Evolutionary conservation across 2,329 filamentous ascomycete species (phyloP).

Genomic region (Aspergillus sp.): DNA sequence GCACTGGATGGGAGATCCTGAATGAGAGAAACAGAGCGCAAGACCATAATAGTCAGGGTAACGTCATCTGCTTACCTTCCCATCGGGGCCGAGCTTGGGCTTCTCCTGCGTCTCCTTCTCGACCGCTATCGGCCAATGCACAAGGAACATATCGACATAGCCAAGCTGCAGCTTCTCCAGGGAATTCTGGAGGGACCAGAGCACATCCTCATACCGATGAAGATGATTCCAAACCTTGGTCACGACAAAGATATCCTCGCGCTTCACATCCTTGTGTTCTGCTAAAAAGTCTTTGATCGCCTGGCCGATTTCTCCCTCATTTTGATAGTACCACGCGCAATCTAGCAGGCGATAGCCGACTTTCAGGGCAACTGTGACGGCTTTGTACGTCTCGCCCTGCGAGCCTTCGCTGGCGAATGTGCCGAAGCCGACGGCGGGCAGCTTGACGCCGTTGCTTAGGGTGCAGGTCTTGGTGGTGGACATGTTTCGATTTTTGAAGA

Average conservation of each 20-base stretch:
- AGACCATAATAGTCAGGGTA: slow-evolving; percentile 5
- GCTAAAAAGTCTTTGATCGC: slow-evolving; percentile 60
- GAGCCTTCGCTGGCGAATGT: slow-evolving; percentile 70
- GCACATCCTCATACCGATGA: slow-evolving; percentile 52
- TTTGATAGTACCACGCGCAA: slow-evolving; percentile 60
- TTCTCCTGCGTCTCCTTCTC: slow-evolving; percentile 55
- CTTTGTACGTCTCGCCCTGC: slow-evolving; percentile 62
- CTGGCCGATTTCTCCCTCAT: slow-evolving; percentile 59
- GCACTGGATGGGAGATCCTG: no score
- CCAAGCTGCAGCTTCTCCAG: slow-evolving; percentile 69
- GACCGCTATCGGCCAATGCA: slow-evolving; percentile 57
- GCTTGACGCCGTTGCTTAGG: slow-evolving; percentile 62
- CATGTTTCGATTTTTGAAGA: slow-evolving; percentile 49
- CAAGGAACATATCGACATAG: slow-evolving; percentile 72
- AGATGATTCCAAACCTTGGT: slow-evolving; percentile 61
- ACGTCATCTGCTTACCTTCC: slow-evolving; percentile 46
- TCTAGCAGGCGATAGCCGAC: slow-evolving; percentile 60
- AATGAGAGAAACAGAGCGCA: background rate
- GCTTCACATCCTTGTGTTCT: slow-evolving; percentile 51
- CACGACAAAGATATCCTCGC: slow-evolving; percentile 56
- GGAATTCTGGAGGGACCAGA: slow-evolving; percentile 61
- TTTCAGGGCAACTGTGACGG: slow-evolving; percentile 54
- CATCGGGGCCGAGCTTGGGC: slow-evolving; percentile 56
- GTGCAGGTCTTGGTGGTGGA: slow-evolving; percentile 58
- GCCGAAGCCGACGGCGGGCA: slow-evolving; percentile 67